Base-by-base conservation (phyloP, 75 land plant genomes). In the Picea sitchensis region DNA sequence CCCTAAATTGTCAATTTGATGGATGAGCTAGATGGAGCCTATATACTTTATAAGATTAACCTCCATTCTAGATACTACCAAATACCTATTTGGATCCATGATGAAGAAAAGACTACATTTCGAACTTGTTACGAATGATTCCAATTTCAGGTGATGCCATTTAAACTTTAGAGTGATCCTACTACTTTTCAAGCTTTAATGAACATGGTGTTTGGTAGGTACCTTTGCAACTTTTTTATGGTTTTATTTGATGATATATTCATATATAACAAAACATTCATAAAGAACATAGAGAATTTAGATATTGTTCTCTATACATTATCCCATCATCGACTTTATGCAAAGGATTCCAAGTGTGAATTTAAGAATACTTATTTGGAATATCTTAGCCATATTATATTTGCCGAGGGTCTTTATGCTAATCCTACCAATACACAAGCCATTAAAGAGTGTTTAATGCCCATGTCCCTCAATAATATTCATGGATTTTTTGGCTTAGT, bases 131-230 rank as follows among this genome's bases (percentile, higher is more conserved):
- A 14, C 12, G 80, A 73, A 13, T 3, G 34, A 1, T 77, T 34
- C 23, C 56, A 77, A 38, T 81, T 77, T 58, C 41, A n/a, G 8
- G 61, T 79, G 5, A 51, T 51, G 23, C 75, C 69, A 23, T 61
- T 80, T 47, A 78, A 62, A 17, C 31, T 80, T 26, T 47, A 5
- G 56, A 80, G 74, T 80, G 81, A 77, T 59, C 81, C 61, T 3
- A 73, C 81, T 26, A 80, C 81, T 54, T 80, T 80, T 32, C 62
- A 74, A 30, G 5, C 44, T 9, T 34, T 68, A 26, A 80, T 80
- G 77, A 72, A 74, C 9, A 59, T 60, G 34, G 26, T 80, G 30
- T 58, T 80, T 3, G 36, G 79, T 20, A 18, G 0, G 14, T 62
- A 62, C 14, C 65, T 62, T 5, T 6, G 3, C 7, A 62, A 21